phyloP scores from a whole-genome alignment of 805 yeast species.

The Starmerella bombi region DNA sequence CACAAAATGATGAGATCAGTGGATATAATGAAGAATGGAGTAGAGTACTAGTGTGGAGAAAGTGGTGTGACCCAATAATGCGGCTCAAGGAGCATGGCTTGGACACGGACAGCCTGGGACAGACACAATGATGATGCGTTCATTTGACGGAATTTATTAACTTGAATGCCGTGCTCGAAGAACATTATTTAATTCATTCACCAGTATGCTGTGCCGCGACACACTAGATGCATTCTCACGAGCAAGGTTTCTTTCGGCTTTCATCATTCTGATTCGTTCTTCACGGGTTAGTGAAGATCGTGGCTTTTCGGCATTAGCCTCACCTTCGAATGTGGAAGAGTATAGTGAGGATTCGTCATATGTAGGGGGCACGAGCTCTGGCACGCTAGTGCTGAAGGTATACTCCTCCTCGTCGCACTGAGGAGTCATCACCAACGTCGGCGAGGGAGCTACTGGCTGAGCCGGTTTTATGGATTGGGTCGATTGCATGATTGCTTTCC shows the following conservation, averaged over 20 bases:
- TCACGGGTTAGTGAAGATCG: slow-evolving; percentile 6
- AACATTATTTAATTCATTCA: too few species aligned
- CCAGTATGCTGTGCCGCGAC: too few species aligned
- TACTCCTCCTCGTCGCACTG: neutral
- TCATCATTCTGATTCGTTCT: slow-evolving; percentile 13
- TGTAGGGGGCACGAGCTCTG: slow-evolving; percentile 3
- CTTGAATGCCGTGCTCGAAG: too few species aligned
- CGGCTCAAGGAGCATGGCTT: too few species aligned
- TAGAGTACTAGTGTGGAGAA: too few species aligned
- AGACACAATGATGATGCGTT: too few species aligned
- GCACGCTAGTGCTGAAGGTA: neutral
- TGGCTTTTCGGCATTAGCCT: neutral
- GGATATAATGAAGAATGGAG: too few species aligned
- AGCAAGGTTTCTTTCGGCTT: neutral
- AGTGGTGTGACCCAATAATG: too few species aligned
- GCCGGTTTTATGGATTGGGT: neutral
- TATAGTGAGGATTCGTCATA: slow-evolving; percentile 1
- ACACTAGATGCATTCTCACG: neutral
- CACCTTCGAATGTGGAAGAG: slow-evolving; percentile 12
- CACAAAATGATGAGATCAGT: too few species aligned
- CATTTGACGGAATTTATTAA: too few species aligned
- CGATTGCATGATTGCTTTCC: neutral
- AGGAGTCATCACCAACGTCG: slow-evolving; percentile 12
- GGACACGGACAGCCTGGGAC: too few species aligned
- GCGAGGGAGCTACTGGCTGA: slow-evolving; percentile 1